Evolutionary conservation across 768 basidiomycete genomes (phyloP), one percentile per base, ranked within the genome.

Genomic region (Pluteus cervinus): DNA sequence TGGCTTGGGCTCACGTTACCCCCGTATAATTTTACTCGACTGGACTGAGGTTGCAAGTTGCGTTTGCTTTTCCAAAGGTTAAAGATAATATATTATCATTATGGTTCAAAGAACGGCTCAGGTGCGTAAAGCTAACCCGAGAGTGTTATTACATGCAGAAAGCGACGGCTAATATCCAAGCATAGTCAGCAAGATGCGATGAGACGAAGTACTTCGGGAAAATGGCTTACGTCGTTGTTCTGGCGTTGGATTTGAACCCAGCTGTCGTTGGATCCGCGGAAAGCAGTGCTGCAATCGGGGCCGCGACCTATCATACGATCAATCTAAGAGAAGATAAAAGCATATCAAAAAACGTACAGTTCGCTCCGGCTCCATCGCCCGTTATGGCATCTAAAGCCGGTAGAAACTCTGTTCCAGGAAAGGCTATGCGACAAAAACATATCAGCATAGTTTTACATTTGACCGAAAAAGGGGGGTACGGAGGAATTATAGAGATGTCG

Each of bases 331-430:
- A 7, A n/a, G 12, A 7, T 5, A n/a, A 33, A 9, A 29, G 16
- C 7, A 23, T 23, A 25, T 6, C 3, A 10, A 14, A 29, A 21
- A 3, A 45, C 63, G 52, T 44, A 68, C 71, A 73, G 43, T 61
- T 53, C n/a, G 62, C 56, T 1, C 71, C 71, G 11, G 52, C 44
- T 29, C 64, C 63, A 33, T 68, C 54, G 35, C 69, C 68, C 68
- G 38, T 62, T 52, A 50, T 48, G 66, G 50, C 65, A 71, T 12
- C 68, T 68, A 29, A 11, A 12, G n/a, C 10, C n/a, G n/a, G n/a
- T n/a, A n/a, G n/a, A n/a, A n/a, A n/a, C n/a, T n/a, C n/a, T n/a
- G n/a, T n/a, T n/a, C n/a, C n/a, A n/a, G n/a, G n/a, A n/a, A n/a
- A n/a, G n/a, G n/a, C n/a, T n/a, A n/a, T n/a, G n/a, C n/a, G n/a